Conservation (phyloP, 139 green algal genomes). For the Prasinococcaceae sp. region DNA sequence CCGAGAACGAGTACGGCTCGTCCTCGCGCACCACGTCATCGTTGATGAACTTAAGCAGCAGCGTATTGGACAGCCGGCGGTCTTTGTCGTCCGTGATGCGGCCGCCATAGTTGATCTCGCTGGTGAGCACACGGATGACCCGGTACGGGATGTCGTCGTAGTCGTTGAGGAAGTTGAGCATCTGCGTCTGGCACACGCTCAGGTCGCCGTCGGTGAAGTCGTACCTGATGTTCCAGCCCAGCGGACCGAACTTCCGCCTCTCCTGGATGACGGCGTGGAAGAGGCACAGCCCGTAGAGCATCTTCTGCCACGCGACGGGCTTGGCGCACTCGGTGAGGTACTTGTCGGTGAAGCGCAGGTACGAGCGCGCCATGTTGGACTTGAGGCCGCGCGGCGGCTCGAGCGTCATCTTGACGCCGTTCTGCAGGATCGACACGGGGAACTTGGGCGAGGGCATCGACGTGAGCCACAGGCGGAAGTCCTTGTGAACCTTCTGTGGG, state of each 20-base stretch:
- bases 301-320: slow-evolving; percentile 21
- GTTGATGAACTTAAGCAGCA: slow-evolving; percentile 32
- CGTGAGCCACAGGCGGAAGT: slow-evolving; percentile 56
- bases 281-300: slow-evolving; percentile 29
- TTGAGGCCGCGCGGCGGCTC: slow-evolving; percentile 56
- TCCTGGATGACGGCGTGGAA: slow-evolving; percentile 38
- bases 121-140: slow-evolving; percentile 27
- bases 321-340: slow-evolving; percentile 46
- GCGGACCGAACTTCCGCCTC: slow-evolving; percentile 30
- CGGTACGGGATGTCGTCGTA: slow-evolving; percentile 28
- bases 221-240: slow-evolving; percentile 42
- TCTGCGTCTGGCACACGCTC: slow-evolving; percentile 36
- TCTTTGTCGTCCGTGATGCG: slow-evolving; percentile 38
- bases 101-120: slow-evolving; percentile 38
- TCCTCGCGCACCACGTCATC: slow-evolving; percentile 12
- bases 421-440: slow-evolving; percentile 54
- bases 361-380: slow-evolving; percentile 26
- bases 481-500: slow-evolving; percentile 27
- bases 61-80: slow-evolving; percentile 31
- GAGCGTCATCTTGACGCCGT: slow-evolving; percentile 71
- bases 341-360: slow-evolving; percentile 33
- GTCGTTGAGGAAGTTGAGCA: slow-evolving; percentile 35
- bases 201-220: slow-evolving; percentile 49
- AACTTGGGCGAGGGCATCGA: slow-evolving; percentile 51
- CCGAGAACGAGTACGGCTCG: slow-evolving; percentile 10